A percentile compares a stretch with the other conserved stretches of the same genome.
Evolutionary conservation across 192 early-diverging fungal species (phyloP).

Genomic region (Piromyces finnis): DNA sequence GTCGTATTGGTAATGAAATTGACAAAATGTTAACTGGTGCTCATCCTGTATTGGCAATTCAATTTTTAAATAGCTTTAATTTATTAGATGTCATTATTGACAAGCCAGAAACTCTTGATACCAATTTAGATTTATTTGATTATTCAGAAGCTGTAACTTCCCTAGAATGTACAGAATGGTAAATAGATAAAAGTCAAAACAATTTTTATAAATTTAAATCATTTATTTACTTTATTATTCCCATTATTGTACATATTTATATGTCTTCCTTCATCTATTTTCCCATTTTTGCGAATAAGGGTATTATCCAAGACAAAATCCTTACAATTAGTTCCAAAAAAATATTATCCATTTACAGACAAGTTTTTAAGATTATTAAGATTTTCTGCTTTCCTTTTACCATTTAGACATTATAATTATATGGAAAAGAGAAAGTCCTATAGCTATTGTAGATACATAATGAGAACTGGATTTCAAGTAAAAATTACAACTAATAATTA

Average conservation of each 20-base stretch:
- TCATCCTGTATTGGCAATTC: constrained; percentile 26
- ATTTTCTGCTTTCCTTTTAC: neutral
- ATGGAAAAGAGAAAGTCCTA: neutral
- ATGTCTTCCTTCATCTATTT: no score
- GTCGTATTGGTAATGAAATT: constrained; percentile 79
- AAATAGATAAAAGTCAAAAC: neutral
- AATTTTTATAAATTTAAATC: no score
- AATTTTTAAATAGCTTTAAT: constrained; percentile 18
- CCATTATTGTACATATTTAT: no score
- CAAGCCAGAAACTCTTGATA: neutral
- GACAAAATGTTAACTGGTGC: constrained; percentile 76
- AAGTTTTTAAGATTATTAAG: neutral
- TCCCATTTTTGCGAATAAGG: constrained; percentile 24
- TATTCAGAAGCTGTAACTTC: neutral
- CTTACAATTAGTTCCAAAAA: neutral
- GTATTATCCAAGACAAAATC: constrained; percentile 13
- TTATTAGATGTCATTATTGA: constrained; percentile 20
- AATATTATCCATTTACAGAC: neutral
- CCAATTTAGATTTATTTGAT: neutral
- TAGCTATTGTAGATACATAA: neutral
- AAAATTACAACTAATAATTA: no score
- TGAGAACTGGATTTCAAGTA: neutral
- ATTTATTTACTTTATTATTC: no score
- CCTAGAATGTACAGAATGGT: neutral
- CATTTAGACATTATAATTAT: neutral